A percentile compares a stretch with the other conserved stretches of the same genome.
Conservation (phyloP, 257 asterid genomes). For the Haberlea rhodopensis region DNA sequence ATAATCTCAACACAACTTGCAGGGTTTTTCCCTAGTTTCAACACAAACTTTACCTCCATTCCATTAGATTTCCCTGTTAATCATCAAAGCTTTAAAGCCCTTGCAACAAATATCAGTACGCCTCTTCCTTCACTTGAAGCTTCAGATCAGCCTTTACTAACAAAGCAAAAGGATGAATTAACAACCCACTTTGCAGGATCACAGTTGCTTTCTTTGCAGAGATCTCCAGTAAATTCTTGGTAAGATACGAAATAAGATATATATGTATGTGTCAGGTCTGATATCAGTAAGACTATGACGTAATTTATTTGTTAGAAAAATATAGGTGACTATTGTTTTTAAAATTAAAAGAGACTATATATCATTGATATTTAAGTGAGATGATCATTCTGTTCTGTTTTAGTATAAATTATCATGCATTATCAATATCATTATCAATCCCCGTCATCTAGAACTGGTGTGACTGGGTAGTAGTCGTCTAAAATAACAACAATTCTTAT, state of each 20-base stretch:
- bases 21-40: slow-evolving; percentile 43
- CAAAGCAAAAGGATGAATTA: slow-evolving; percentile 41
- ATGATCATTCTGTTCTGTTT: too few relatives aligned
- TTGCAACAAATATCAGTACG: too few relatives aligned
- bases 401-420: too few relatives aligned
- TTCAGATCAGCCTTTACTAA: slow-evolving; percentile 33
- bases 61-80: slow-evolving; percentile 37
- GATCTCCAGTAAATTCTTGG: slow-evolving; percentile 59
- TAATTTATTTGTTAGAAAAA: too few relatives aligned
- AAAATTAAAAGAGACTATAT: too few relatives aligned
- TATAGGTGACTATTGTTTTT: too few relatives aligned
- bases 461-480: too few relatives aligned
- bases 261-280: neutral
- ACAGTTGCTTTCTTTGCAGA: slow-evolving; percentile 60
- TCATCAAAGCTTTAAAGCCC: slow-evolving; percentile 46
- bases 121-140: slow-evolving; percentile 31
- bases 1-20: slow-evolving; percentile 50
- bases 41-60: slow-evolving; percentile 38
- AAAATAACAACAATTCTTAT: too few relatives aligned
- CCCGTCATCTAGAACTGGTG: too few relatives aligned
- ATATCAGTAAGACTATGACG: too few relatives aligned
- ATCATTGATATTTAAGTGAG: too few relatives aligned
- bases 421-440: too few relatives aligned
- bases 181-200: slow-evolving; percentile 44
- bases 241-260: slow-evolving; percentile 23